A percentile compares a stretch with the other conserved stretches of the same genome.
Evolutionary conservation across 179 eudicot genomes (phyloP).

Genomic region (Heliamphora pulchella): DNA sequence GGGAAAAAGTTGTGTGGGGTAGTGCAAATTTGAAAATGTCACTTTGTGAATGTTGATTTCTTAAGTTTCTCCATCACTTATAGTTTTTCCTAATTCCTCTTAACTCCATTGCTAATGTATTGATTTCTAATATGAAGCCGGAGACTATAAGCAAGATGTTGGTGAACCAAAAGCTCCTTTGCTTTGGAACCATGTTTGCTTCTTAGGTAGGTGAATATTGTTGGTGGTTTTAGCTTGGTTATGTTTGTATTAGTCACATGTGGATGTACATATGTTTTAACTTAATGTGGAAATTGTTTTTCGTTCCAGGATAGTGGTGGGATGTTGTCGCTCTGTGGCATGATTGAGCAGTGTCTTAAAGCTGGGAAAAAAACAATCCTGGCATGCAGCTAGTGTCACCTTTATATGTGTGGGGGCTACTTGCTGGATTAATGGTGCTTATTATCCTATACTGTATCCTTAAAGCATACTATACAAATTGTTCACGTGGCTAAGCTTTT

Average conservation of each 20-base stretch:
- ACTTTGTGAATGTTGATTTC: constrained; percentile 2
- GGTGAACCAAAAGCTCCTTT: constrained; percentile 92
- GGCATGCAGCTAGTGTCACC: constrained; percentile 67
- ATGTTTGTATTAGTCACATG: constrained; percentile 1
- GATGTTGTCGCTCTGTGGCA: constrained; percentile 71
- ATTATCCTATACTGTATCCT: constrained; percentile 11
- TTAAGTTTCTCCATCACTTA: constrained; percentile 5
- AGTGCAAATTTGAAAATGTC: constrained; percentile 3
- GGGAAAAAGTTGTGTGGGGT: not conserved
- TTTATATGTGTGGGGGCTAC: constrained; percentile 84
- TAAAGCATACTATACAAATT: constrained; percentile 12
- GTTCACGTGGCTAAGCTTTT: not conserved
- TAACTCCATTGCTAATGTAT: constrained; percentile 11
- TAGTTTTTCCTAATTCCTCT: constrained; percentile 8
- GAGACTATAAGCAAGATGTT: constrained; percentile 84
- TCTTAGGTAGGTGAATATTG: constrained; percentile 53
- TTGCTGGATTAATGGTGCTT: constrained; percentile 84
- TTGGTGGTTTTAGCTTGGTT: constrained; percentile 14
- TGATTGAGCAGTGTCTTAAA: constrained; percentile 77
- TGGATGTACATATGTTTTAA: constrained; percentile 15
- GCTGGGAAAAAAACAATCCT: constrained; percentile 66
- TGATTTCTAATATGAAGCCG: constrained; percentile 48
- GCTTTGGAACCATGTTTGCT: constrained; percentile 84
- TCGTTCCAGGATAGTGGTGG: constrained; percentile 72
- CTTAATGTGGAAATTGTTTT: constrained; percentile 15